Evolutionary conservation across 1,139 yeast genomes (phyloP).

Genomic region (Blastobotrys ciferrii): DNA sequence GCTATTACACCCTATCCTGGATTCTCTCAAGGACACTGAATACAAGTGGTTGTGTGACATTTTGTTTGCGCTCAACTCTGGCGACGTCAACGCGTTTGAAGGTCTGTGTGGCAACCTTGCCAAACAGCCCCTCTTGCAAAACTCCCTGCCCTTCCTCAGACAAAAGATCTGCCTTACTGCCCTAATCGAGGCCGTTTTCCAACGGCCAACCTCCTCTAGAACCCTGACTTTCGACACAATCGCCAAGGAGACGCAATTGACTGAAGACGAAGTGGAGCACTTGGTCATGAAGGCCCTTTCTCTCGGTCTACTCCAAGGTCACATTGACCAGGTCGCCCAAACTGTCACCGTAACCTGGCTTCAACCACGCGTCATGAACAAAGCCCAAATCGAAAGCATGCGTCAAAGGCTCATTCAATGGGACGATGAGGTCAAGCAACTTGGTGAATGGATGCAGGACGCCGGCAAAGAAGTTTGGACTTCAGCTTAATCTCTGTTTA

Average conservation of each 20-base stretch:
- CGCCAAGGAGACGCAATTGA: slow-evolving; percentile 67
- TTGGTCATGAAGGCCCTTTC: slow-evolving; percentile 89
- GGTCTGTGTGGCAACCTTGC: slow-evolving; percentile 43
- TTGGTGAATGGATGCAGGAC: slow-evolving; percentile 58
- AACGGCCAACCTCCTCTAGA: slow-evolving; percentile 72
- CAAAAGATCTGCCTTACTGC: slow-evolving; percentile 94
- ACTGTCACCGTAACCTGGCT: slow-evolving; percentile 86
- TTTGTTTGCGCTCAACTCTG: slow-evolving; percentile 69
- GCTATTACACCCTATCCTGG: slow-evolving; percentile 80
- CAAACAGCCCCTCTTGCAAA: slow-evolving; percentile 59
- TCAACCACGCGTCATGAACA: slow-evolving; percentile 89
- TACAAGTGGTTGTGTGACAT: slow-evolving; percentile 74
- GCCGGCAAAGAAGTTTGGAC: slow-evolving; percentile 63
- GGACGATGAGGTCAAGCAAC: slow-evolving; percentile 68
- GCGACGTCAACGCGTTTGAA: slow-evolving; percentile 66
- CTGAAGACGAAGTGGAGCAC: slow-evolving; percentile 76
- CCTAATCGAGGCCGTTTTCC: slow-evolving; percentile 80
- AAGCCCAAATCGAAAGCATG: slow-evolving; percentile 74
- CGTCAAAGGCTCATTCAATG: slow-evolving; percentile 69
- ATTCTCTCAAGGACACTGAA: slow-evolving; percentile 50
- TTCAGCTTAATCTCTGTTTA: slow-evolving; percentile 18
- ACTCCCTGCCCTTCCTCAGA: slow-evolving; percentile 65
- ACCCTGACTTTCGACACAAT: slow-evolving; percentile 71
- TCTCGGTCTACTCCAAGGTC: slow-evolving; percentile 76
- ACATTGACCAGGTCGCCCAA: slow-evolving; percentile 81